Evolutionary conservation across 202 grass and related monocot species (phyloP).

Genomic region (Elaeis oleifera): DNA sequence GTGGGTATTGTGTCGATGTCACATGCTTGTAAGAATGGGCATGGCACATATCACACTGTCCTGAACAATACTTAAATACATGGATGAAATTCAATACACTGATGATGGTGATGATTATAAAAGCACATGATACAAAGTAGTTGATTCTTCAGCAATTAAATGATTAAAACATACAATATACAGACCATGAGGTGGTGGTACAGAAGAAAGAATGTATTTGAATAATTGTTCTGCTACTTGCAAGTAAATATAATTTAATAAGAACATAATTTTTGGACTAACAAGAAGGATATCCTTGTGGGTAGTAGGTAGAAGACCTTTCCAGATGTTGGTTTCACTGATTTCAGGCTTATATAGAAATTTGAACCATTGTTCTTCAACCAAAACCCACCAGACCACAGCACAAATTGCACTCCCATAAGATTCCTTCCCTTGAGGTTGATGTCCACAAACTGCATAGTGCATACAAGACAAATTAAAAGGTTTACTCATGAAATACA

Average conservation of each 20-base stretch:
- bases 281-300: background rate
- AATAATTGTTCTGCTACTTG: too few species aligned
- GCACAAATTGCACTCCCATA: constrained; percentile 9
- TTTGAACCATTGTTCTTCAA: constrained; percentile 20
- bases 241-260: too few species aligned
- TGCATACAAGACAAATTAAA: background rate
- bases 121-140: background rate
- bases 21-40: too few species aligned
- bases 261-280: too few species aligned
- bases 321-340: background rate
- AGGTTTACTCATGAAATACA: background rate
- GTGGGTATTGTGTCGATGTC: too few species aligned
- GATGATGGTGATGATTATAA: background rate
- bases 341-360: constrained; percentile 8
- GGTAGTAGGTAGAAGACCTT: constrained; percentile 1
- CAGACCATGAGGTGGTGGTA: too few species aligned
- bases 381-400: constrained; percentile 20
- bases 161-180: background rate
- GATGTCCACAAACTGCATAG: constrained; percentile 10
- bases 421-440: background rate
- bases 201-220: too few species aligned
- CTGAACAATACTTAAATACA: too few species aligned
- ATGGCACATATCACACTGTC: too few species aligned
- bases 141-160: background rate
- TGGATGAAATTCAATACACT: too few species aligned